These are phyloP conservation scores for Rhizoctonia solani DNA, from an alignment of 1,284 basidiomycete genomes.

Conservation along the genomic window DNA sequence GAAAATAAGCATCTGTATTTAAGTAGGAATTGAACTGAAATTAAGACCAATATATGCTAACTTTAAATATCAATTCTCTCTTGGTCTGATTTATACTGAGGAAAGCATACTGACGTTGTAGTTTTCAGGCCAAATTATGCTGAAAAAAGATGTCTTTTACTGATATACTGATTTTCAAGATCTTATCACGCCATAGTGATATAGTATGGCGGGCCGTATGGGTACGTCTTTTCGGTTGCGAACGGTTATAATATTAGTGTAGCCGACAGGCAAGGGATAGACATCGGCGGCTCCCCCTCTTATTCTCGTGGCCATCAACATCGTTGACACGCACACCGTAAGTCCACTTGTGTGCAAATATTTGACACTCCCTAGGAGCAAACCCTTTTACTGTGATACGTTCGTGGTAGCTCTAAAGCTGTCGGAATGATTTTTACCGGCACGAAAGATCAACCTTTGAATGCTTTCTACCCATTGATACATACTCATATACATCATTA, in stretches of 20 bases:
- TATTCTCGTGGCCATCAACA: neutral
- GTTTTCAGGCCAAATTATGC: too few species aligned
- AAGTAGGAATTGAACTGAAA: too few species aligned
- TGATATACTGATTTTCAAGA: too few species aligned
- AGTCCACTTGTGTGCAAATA: neutral
- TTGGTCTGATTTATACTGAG: too few species aligned
- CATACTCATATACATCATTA: too few species aligned
- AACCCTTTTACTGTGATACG: neutral
- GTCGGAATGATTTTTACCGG: too few species aligned
- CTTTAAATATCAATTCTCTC: too few species aligned
- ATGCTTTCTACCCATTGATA: too few species aligned
- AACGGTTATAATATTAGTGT: neutral
- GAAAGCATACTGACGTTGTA: too few species aligned
- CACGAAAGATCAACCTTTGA: too few species aligned
- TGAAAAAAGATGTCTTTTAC: too few species aligned
- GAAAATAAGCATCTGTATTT: neutral
- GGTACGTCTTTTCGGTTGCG: neutral
- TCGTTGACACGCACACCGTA: slow-evolving; percentile 1
- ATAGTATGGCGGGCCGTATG: slow-evolving; percentile 23
- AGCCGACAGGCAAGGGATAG: neutral
- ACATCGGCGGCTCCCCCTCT: slow-evolving; percentile 22
- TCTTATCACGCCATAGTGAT: neutral
- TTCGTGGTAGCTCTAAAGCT: neutral
- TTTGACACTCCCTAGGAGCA: neutral
- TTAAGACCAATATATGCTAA: too few species aligned